A percentile compares a stretch with the other conserved stretches of the same genome.
Evolutionary conservation across 108 stramenopile genomes (phyloP).

Genomic region (Cyclostephanos tholiformis): DNA sequence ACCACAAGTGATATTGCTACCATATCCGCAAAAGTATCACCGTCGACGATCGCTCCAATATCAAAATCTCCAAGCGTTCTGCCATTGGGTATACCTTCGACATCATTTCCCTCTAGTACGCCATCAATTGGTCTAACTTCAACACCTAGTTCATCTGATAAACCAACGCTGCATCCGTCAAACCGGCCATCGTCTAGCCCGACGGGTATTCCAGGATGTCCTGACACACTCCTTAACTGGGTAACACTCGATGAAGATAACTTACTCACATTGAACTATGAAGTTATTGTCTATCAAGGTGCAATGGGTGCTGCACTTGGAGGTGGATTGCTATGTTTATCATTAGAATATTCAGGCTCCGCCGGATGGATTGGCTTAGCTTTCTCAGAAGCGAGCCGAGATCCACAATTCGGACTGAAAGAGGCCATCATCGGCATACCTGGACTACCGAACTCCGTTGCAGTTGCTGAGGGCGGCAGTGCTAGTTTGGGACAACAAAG

Average conservation of each 20-base stretch:
- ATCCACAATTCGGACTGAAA: slow-evolving; percentile 44
- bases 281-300: slow-evolving; percentile 21
- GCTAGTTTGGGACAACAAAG: slow-evolving; percentile 23
- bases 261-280: slow-evolving; percentile 27
- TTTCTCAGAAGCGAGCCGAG: slow-evolving; percentile 24
- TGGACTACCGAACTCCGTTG: slow-evolving; percentile 16
- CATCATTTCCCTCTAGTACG: slow-evolving; percentile 2
- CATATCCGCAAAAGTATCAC: background rate
- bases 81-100: slow-evolving; percentile 2
- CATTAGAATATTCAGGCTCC: slow-evolving; percentile 31
- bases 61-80: background rate
- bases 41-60: background rate
- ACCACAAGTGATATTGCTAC: background rate
- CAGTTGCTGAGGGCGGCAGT: slow-evolving; percentile 15
- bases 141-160: slow-evolving; percentile 4
- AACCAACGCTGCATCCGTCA: slow-evolving; percentile 25
- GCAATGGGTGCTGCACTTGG: background rate
- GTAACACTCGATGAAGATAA: slow-evolving; percentile 22
- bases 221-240: slow-evolving; percentile 21
- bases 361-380: slow-evolving; percentile 49
- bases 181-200: slow-evolving; percentile 23
- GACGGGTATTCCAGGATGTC: slow-evolving; percentile 23
- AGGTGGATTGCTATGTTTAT: slow-evolving; percentile 32
- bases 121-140: slow-evolving; percentile 9
- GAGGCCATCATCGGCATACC: slow-evolving; percentile 46